Evolutionary conservation across 1,284 basidiomycete genomes (phyloP).

Genomic region (Ganoderma lingzhi): DNA sequence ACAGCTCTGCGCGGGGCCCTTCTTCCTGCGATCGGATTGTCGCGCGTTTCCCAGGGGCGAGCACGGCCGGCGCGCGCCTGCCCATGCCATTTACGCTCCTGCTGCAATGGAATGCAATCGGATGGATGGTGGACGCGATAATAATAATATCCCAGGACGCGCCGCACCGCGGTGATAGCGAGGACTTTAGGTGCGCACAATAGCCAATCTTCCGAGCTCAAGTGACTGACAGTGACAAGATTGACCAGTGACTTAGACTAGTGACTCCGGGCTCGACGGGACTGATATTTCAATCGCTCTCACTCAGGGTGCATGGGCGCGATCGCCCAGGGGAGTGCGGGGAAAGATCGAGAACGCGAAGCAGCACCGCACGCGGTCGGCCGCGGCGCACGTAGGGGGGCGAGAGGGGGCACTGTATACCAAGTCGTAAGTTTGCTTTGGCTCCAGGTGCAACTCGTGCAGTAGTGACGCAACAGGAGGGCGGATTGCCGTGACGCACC

Average conservation of each 20-base stretch:
- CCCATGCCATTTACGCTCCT: neutral
- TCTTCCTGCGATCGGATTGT: conserved; percentile 10
- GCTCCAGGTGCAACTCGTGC: too few species aligned
- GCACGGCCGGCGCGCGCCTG: neutral
- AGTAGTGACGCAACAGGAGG: neutral
- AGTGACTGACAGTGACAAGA: neutral
- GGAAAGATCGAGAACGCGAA: conserved; percentile 2
- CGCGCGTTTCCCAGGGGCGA: conserved; percentile 3
- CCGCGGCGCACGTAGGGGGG: neutral
- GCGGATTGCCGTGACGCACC: neutral
- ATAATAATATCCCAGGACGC: neutral
- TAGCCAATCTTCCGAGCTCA: neutral
- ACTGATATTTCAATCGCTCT: neutral
- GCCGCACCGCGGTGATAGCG: neutral
- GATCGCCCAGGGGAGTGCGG: neutral
- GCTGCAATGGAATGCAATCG: too few species aligned
- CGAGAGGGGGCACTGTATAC: neutral
- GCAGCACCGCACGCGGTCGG: neutral
- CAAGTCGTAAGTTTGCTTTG: neutral
- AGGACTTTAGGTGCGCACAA: neutral
- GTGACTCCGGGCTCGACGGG: neutral
- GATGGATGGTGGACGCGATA: neutral
- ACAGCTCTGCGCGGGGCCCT: neutral
- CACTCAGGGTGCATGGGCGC: neutral
- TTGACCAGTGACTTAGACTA: neutral